Evolutionary conservation across 2,329 filamentous ascomycete species (phyloP), one percentile per base, ranked within the genome.

Genomic region (Hypoxylon sp.): DNA sequence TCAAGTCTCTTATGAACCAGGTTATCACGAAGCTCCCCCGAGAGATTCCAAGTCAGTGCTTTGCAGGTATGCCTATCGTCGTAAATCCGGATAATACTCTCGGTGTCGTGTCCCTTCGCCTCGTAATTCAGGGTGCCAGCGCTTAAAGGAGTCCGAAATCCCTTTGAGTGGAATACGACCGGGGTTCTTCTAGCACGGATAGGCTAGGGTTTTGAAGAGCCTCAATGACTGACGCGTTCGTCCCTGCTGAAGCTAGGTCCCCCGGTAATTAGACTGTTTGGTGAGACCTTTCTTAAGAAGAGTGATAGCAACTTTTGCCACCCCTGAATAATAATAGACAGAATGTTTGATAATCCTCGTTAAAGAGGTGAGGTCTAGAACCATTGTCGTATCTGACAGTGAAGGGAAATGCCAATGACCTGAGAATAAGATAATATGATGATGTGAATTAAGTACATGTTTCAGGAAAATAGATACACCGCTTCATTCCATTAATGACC

Each of bases 71-170:
- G 6, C 25, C 21, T 10, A n/a, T 58, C 6, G 11, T 11, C 4
- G 6, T 10, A 3, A 30, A 3, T 14, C 25, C 5, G 5, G 6
- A 17, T 13, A 13, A 49, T 10, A 11, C 9, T 10, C 9, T 10
- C 7, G 19, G 7, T 7, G 13, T 28, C 17, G 43, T 34, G 11
- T 58, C 55, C 55, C 55, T 58, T 58, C 43, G 10, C 4, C 5
- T 5, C 3, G 2, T 28, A 17, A 21, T 19, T 58, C 43, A 58
- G 55, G 55, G 55, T 49, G 21, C 19, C 38, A 19, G 1, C 14
- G 55, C 43, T 30, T 49, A 28, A 7, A 11, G n/a, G 25, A 36
- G 17, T n/a, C 17, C n/a, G 1, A 3, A n/a, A 30, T 58, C 45
- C 55, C 55, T 49, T 58, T 14, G 9, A 2, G 10, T 34, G 17